Evolutionary conservation across 2,329 filamentous ascomycete species (phyloP), one percentile per base, ranked within the genome.

Genomic region (Fusarium multiceps): DNA sequence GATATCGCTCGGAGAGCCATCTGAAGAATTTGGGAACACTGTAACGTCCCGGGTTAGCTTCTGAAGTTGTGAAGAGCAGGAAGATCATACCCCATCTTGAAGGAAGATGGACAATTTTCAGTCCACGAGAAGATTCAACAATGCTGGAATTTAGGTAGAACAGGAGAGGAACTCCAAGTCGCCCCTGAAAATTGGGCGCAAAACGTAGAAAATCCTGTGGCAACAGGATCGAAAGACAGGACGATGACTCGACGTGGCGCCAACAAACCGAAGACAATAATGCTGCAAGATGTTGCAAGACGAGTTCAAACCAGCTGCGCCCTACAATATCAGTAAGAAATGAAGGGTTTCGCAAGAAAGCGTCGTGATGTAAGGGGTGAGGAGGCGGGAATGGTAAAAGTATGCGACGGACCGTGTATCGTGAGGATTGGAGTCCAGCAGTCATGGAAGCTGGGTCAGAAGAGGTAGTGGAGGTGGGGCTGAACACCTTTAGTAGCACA

Each of bases 1-100:
- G 96, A 88, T 99, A 99, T 75, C 97, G 92, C 88, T 99, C 97
- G 65, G 94, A 98, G 87, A 99, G 92, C 96, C 97, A 99, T 88
- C 96, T 89, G 85, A 97, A 97, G 86, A 97, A 97, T 80, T 97
- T 97, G 79, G 92, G 92, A 72, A 89, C 87, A 86, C 88, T 88
- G 68, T 55, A 59, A 60, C 25, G 48, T 54, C 34, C 53, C 64
- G 40, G 69, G 57, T 72, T 55, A 74, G 68, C 58, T 49, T 62
- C 37, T 53, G 53, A 43, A 47, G 42, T 46, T 46, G 11, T 11
- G 23, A 28, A 41, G 40, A 49, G 42, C 20, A 42, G 18, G 42
- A 28, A 27, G 48, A 42, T 53, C 63, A 32, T 72, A 78, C 78
- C 78, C 77, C 79, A 80, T 80, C 61, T 63, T 63, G 70, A 55